These are phyloP conservation scores for Scheffersomyces insectosa DNA, from an alignment of 1,139 yeast species.

Conservation along the genomic window DNA sequence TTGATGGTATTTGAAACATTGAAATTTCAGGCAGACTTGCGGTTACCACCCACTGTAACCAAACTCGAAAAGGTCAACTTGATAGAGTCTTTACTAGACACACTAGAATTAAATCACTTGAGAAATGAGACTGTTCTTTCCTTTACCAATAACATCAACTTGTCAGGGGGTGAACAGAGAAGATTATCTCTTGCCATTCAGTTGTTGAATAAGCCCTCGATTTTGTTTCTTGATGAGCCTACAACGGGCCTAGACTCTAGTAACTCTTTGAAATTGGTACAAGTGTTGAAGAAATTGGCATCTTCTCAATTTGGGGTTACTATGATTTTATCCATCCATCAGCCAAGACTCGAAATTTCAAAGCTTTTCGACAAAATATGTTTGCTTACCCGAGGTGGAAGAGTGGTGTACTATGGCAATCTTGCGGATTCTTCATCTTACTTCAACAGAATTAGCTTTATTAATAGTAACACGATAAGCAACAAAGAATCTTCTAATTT, in stretches of 20 bases:
- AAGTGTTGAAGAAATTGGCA: constrained; percentile 19
- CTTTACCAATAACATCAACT: constrained; percentile 15
- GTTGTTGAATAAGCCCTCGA: constrained; percentile 20
- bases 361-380: constrained; percentile 23
- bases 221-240: constrained; percentile 26
- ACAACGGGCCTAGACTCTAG: constrained; percentile 28
- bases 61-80: constrained; percentile 12
- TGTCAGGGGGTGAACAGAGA: constrained; percentile 27
- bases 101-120: constrained; percentile 20
- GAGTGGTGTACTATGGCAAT: constrained; percentile 22
- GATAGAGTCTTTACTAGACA: constrained; percentile 16
- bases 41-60: constrained; percentile 16
- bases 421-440: constrained; percentile 17
- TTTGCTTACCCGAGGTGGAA: constrained; percentile 24
- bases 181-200: constrained; percentile 24
- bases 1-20: constrained; percentile 23
- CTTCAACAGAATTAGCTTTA: constrained; percentile 13
- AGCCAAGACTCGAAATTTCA: constrained; percentile 23
- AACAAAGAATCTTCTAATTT: constrained; percentile 5
- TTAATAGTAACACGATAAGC: constrained; percentile 3
- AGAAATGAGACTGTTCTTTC: constrained; percentile 15
- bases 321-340: constrained; percentile 24
- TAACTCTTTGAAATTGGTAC: constrained; percentile 21
- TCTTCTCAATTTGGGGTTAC: constrained; percentile 25
- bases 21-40: constrained; percentile 20